Base-by-base conservation (phyloP, 805 yeast species). In the Kuraishia cidri region DNA sequence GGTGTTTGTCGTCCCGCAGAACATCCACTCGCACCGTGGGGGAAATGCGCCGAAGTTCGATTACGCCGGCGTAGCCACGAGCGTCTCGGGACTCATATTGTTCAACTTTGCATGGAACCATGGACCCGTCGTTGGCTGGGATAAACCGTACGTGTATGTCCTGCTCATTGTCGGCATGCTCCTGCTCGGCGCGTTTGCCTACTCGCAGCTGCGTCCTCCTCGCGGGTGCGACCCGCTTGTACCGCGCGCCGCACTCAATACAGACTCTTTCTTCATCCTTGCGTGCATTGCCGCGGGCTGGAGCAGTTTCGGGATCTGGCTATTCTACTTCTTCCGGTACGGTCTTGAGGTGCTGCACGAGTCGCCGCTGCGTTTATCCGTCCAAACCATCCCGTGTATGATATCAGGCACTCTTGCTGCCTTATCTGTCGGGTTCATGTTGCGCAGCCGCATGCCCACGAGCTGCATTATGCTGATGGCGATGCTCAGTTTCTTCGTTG, bases 231-330 rank as follows among this genome's bases (percentile, higher is more conserved):
- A 42, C 31, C 86, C 86, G 8, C 48, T 79, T 11, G 44, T 79
- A 5, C 87, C 86, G 2, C n/a, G n/a, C n/a, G n/a, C n/a, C n/a
- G n/a, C n/a, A n/a, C 42, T 77, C 48, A 62, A 60, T 32, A 35
- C 52, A 6, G 62, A 69, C 29, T 61, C 68, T 16, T 60, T 67
- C 0, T 47, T 75, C 36, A 70, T 77, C 2, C 54, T 82, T 27
- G 43, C 55, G 1, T 62, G 72, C 26, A 57, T 79, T 23, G 62
- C 72, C 3, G 54, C 74, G 5, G 90, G 90, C 0, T 82, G 92
- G 92, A 79, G 84, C 2, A 68, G 82, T 14, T 82, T 81, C 56
- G 87, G 90, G 3, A 62, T 79, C 18, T 79, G 82, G 76, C 60
- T 77, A n/a, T 79, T 62, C 45, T 80, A 78, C 51, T 69, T 69